Base-by-base conservation (phyloP, 805 yeast genomes). In the Starmerella bombicola region DNA sequence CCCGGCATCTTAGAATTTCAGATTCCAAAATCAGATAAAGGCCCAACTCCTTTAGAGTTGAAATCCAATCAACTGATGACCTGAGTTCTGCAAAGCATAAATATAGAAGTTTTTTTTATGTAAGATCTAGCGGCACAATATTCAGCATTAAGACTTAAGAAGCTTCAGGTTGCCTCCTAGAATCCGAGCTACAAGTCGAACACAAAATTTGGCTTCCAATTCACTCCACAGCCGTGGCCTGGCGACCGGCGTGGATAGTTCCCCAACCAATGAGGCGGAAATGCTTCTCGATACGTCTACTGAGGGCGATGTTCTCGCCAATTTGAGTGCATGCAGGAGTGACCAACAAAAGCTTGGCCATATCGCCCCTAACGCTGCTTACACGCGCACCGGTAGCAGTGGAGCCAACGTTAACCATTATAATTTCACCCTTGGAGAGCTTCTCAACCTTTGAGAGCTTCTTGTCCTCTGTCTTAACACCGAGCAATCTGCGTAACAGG, bases 261-360 rank as follows among this genome's bases (percentile, higher is more conserved):
- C 98, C 99, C 99, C 99, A 91, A 57, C 99, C 99, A 68, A 91
- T 91, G 63, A 91, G 73, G 74, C 99, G 91, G 95, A 96, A 91
- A 66, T 91, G 99, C 76, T 88, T 88, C 63, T 91, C 99, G 56
- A 91, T 91, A 75, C 98, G 86, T 74, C 99, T 82, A 33, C 96
- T 85, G 59, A 91, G 70, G 30, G 99, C 99, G 64, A 91, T 88
- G 79, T 91, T 88, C 70, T 91, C 99, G 54, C 93, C 83, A 38
- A 88, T 73, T 70, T 88, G 96, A 29, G 99, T 88, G 77, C 99
- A 91, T 36, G 97, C 98, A 42, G 99, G 98, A 35, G 95, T 78
- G 35, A 97, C 88, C 61, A 91, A 74, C 60, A 84, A 85, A 59
- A 91, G 73, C 73, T 95, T 83, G 34, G 98, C 98, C 95, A 93